Evolutionary conservation across 1,139 yeast genomes (phyloP), one percentile per base, ranked within the genome.

Genomic region (Yamadazyma aaseri): DNA sequence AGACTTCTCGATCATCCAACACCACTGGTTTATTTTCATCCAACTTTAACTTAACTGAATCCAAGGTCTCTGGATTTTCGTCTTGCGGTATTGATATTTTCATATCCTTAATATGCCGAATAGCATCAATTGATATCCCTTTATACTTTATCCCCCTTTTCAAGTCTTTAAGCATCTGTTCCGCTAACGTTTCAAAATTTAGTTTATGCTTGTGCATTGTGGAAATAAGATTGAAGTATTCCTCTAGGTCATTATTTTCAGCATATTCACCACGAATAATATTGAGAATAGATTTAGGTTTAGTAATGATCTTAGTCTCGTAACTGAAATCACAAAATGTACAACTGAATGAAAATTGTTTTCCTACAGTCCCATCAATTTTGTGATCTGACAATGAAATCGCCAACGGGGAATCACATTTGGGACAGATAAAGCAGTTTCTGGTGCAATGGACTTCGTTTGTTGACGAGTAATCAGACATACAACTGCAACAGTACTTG

Each of bases 371-470:
- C 2, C 50, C 57, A 17, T 49, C 46, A 1, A 33, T 20, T 3
- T 8, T 3, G 7, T 31, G 36, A 41, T 63, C 61, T 4, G 45
- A 37, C 9, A 63, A 53, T 3, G 52, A 40, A 4, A 67, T 55
- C 1, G 50, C 32, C 4, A 67, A 41, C 29, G 55, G 49, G 1
- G 66, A 45, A 3, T 44, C 34, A 44, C 74, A 69, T 9, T 40
- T 28, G 1, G 74, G 74, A 40, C 75, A 69, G 15, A 47, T 53
- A 39, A 67, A 67, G 43, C 75, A 69, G 42, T 63, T 68, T 36
- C 57, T 60, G 8, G 53, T 39, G 42, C 73, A 69, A 34, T 53
- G 45, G 1, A 50, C 36, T 4, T 50, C 55, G 11, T 42, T 42
- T 10, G 57, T 36, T 5, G 43, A 47, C 7, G 65, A 43, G 43